Conservation (phyloP, 2,329 filamentous ascomycete genomes). For the Sclerotinia spermophila region DNA sequence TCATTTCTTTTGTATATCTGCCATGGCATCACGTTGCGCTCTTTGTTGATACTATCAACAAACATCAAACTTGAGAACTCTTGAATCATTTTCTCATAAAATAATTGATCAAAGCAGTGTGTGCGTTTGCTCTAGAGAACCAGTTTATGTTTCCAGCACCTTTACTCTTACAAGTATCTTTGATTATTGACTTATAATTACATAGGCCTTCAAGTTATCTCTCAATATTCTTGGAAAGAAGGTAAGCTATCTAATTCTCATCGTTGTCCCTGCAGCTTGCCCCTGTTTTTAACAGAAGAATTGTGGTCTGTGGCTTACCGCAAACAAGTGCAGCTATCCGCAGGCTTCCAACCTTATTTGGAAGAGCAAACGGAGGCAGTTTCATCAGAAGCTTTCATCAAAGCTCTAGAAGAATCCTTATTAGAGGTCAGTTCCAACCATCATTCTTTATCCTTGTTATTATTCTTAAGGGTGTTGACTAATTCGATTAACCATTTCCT, state of each 20-base stretch:
- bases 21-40: not conserved
- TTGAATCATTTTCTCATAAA: not conserved
- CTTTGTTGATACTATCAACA: not conserved
- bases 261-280: conserved; percentile 18
- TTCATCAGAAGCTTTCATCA: conserved; percentile 14
- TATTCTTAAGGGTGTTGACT: conserved; percentile 10
- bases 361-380: conserved; percentile 28
- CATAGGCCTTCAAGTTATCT: conserved; percentile 1
- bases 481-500: not conserved
- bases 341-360: conserved; percentile 25
- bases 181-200: not conserved
- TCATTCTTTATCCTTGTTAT: conserved; percentile 6
- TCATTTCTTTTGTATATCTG: not conserved
- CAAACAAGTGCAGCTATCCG: conserved; percentile 29
- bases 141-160: not conserved
- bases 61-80: conserved; percentile 7
- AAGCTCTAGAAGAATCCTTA: conserved; percentile 17
- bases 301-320: conserved; percentile 24
- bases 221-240: conserved; percentile 5
- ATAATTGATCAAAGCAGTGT: not conserved
- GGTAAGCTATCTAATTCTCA: not conserved
- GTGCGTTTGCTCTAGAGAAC: not conserved
- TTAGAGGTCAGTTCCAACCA: conserved; percentile 7
- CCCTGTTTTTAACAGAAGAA: conserved; percentile 19
- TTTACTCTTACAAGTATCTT: not conserved